Evolutionary conservation across 768 basidiomycete species (phyloP).

Genomic region (Asterophora lycoperdoides): DNA sequence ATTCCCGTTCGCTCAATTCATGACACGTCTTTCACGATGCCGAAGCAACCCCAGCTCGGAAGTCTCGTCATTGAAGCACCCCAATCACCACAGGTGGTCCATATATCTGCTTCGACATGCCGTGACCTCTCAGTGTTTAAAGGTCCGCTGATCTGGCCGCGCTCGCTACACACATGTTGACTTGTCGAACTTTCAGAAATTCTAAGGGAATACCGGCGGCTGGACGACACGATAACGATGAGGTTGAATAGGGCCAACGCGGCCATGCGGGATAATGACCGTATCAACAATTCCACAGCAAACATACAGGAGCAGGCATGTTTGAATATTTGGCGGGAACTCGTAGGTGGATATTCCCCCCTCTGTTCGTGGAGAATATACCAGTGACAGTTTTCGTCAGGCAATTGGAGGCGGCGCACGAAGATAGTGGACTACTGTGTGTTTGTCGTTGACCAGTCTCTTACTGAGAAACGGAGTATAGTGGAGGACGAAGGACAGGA

Average conservation of each 20-base stretch:
- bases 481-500: slow-evolving; percentile 41
- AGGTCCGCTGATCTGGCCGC: slow-evolving; percentile 34
- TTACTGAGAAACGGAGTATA: slow-evolving; percentile 49
- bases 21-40: slow-evolving; percentile 17
- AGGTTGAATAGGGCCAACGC: slow-evolving; percentile 77
- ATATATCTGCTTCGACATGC: slow-evolving; percentile 71
- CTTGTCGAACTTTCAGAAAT: slow-evolving; percentile 46
- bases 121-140: slow-evolving; percentile 76
- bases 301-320: slow-evolving; percentile 74
- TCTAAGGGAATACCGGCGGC: slow-evolving; percentile 72
- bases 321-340: slow-evolving; percentile 69
- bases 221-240: slow-evolving; percentile 80
- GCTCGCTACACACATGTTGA: slow-evolving; percentile 6
- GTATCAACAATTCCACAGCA: slow-evolving; percentile 37
- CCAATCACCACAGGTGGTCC: slow-evolving; percentile 56
- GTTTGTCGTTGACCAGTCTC: slow-evolving; percentile 59
- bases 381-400: slow-evolving; percentile 23
- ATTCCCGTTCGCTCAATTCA: background rate
- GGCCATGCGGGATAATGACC: slow-evolving; percentile 67
- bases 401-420: slow-evolving; percentile 69
- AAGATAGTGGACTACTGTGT: slow-evolving; percentile 77
- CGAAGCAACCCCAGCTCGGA: slow-evolving; percentile 49
- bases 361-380: slow-evolving; percentile 15
- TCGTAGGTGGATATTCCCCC: slow-evolving; percentile 55
- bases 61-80: slow-evolving; percentile 70